Conservation (phyloP, 768 basidiomycete species). For the Cystobasidium ongulense region DNA sequence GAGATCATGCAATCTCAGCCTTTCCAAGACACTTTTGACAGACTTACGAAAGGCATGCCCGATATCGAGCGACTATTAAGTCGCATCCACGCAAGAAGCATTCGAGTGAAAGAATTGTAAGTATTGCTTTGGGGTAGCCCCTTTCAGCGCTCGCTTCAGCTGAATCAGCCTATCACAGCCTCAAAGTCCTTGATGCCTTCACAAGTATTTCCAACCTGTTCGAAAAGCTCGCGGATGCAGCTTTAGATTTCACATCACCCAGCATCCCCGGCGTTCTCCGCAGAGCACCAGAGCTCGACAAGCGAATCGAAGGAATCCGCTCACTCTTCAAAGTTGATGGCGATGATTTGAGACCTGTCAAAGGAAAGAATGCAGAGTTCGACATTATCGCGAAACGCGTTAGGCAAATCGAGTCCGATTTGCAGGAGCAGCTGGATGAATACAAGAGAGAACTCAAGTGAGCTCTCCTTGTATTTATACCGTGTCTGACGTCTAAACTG, state of each 20-base stretch:
- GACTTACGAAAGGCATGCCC: constrained; percentile 70
- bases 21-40: constrained; percentile 67
- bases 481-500: too few species aligned
- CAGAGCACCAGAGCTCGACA: constrained; percentile 67
- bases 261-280: constrained; percentile 68
- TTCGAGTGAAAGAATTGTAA: constrained; percentile 71
- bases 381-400: constrained; percentile 64
- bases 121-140: neutral
- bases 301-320: constrained; percentile 64
- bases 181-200: constrained; percentile 56
- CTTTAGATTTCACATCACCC: constrained; percentile 67
- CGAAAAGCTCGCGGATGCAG: constrained; percentile 55
- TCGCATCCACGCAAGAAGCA: constrained; percentile 85
- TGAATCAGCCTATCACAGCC: neutral
- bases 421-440: constrained; percentile 61
- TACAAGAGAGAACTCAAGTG: constrained; percentile 56
- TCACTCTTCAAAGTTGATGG: constrained; percentile 55
- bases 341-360: constrained; percentile 58
- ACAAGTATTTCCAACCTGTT: constrained; percentile 64
- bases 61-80: constrained; percentile 91
- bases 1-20: constrained; percentile 73
- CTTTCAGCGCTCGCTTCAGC: neutral
- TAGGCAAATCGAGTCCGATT: constrained; percentile 57
- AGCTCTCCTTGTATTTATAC: too few species aligned
- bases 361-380: constrained; percentile 78